Conservation (phyloP, 148 eudicot genomes). For the Camellia lanceoleosa region DNA sequence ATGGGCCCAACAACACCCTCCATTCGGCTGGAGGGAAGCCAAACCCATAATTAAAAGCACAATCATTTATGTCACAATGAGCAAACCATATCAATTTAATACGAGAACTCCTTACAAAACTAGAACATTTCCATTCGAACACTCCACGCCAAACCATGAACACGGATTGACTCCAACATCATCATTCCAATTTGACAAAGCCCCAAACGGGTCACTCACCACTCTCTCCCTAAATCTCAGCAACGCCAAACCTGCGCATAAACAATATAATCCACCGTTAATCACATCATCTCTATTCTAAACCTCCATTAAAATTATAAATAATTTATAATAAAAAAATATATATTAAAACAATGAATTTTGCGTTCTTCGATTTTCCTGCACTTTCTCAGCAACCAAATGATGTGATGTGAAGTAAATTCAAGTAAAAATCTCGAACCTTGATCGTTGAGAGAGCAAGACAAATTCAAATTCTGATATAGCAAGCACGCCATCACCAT, state of each 20-base stretch:
- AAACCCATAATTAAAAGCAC: background rate
- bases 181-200: conserved; percentile 63
- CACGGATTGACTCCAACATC: conserved; percentile 52
- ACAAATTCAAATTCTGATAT: conserved; percentile 28
- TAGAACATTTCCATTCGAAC: conserved; percentile 55
- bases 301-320: background rate
- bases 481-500: conserved; percentile 28
- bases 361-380: background rate
- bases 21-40: too few species aligned
- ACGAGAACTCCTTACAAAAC: conserved; percentile 52
- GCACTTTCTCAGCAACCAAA: conserved; percentile 2
- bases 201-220: conserved; percentile 67
- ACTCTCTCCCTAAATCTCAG: conserved; percentile 56
- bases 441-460: conserved; percentile 57
- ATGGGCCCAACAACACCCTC: too few species aligned
- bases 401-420: background rate
- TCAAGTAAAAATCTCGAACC: conserved; percentile 28
- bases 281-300: background rate
- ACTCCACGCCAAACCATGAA: conserved; percentile 74
- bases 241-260: conserved; percentile 60
- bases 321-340: too few species aligned
- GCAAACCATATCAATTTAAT: background rate
- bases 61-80: background rate
- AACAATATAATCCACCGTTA: background rate
- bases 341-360: too few species aligned